These are phyloP conservation scores for Dalbergia cultrata DNA, from an alignment of 306 rosid genomes.

Conservation along the genomic window DNA sequence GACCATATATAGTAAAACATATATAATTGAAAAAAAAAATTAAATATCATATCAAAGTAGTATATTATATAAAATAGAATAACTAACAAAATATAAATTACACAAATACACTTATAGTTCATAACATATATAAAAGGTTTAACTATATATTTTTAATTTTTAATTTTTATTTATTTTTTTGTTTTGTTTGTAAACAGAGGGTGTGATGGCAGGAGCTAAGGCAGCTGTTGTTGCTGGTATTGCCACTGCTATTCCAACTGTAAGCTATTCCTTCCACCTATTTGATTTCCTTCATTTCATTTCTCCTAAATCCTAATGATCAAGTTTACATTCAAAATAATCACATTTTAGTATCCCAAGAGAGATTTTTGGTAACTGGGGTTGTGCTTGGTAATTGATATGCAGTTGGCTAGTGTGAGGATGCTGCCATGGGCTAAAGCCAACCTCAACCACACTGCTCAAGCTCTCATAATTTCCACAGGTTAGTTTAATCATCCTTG, in stretches of 20 bases:
- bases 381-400: not conserved
- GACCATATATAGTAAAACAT: too few species aligned
- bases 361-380: not conserved
- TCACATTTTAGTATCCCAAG: not conserved
- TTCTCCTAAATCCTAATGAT: not conserved
- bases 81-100: too few species aligned
- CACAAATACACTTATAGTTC: too few species aligned
- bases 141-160: too few species aligned
- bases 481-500: conserved; percentile 52
- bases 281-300: conserved; percentile 15
- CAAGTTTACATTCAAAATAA: not conserved
- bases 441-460: conserved; percentile 91
- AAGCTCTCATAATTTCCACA: conserved; percentile 96
- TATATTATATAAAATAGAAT: too few species aligned
- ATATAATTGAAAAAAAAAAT: too few species aligned
- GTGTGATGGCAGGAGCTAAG: conserved; percentile 93
- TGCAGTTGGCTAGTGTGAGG: conserved; percentile 93
- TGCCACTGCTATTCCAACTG: conserved; percentile 97
- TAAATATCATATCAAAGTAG: too few species aligned
- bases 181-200: conserved; percentile 64
- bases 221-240: conserved; percentile 87
- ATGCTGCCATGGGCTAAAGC: conserved; percentile 99
- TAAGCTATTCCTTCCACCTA: conserved; percentile 41
- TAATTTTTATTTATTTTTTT: not conserved
- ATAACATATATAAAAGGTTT: too few species aligned